These are phyloP conservation scores for Panellus pusillus DNA, from an alignment of 768 basidiomycete species.

Conservation along the genomic window DNA sequence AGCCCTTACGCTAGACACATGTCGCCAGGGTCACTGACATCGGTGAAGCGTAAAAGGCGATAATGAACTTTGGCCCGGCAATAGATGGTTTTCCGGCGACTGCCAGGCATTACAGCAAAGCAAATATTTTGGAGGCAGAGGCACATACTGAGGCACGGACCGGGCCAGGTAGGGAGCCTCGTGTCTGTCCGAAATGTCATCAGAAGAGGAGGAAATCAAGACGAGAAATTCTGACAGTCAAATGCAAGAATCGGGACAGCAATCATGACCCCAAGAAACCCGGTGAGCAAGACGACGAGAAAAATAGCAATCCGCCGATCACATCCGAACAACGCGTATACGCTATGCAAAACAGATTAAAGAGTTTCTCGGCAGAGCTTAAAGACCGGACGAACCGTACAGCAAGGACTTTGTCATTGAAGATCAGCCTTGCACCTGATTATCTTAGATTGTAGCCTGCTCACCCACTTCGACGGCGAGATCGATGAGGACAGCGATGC, in stretches of 20 bases:
- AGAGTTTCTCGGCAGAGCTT: too few species aligned
- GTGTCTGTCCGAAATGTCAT: slow-evolving; percentile 6
- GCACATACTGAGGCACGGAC: slow-evolving; percentile 15
- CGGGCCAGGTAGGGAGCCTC: slow-evolving; percentile 18
- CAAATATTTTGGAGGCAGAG: neutral
- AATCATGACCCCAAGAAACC: slow-evolving; percentile 21
- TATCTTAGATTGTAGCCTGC: neutral
- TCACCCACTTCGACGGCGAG: slow-evolving; percentile 16
- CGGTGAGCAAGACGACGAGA: slow-evolving; percentile 9
- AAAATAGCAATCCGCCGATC: slow-evolving; percentile 8
- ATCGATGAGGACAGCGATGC: slow-evolving; percentile 20
- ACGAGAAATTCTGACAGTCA: slow-evolving; percentile 7
- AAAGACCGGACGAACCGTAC: slow-evolving; percentile 4
- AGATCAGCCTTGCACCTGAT: neutral
- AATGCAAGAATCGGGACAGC: slow-evolving; percentile 20
- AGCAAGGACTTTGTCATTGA: slow-evolving; percentile 3
- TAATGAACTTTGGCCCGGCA: slow-evolving; percentile 21
- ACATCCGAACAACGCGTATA: slow-evolving; percentile 16
- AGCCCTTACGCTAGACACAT: too few species aligned
- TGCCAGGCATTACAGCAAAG: neutral
- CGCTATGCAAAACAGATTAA: neutral
- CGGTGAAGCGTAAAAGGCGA: slow-evolving; percentile 20
- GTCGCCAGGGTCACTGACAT: slow-evolving; percentile 3
- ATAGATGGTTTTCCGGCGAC: slow-evolving; percentile 20
- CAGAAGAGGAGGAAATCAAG: neutral